Percentiles rank a stretch among this genome's conserved stretches.
Evolutionary conservation across 2,329 filamentous ascomycete genomes (phyloP).

Genomic region (Tolypocladium pustulatum): DNA sequence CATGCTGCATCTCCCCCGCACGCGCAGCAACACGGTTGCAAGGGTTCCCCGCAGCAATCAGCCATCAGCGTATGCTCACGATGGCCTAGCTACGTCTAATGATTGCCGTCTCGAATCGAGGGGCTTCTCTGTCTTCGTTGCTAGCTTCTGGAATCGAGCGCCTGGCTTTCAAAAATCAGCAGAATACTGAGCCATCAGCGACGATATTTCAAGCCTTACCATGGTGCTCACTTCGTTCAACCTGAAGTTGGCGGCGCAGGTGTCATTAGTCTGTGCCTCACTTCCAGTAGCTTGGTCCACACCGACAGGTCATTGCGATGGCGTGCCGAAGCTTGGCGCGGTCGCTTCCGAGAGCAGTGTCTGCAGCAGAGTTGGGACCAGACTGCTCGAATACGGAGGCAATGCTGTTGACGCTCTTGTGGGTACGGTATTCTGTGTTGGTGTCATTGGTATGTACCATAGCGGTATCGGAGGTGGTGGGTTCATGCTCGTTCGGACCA

Average conservation of each 20-base stretch:
- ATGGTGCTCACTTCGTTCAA: not conserved
- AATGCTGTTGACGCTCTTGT: slow-evolving; percentile 59
- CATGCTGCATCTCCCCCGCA: too few species aligned
- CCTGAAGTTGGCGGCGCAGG: not conserved
- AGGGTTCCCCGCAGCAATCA: too few species aligned
- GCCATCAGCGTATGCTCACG: too few species aligned
- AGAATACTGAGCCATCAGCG: not conserved
- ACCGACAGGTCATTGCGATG: not conserved
- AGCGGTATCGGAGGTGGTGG: slow-evolving; percentile 68
- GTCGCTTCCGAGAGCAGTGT: slow-evolving; percentile 50
- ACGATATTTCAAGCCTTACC: not conserved
- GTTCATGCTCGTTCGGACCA: slow-evolving; percentile 60
- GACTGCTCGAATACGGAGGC: slow-evolving; percentile 46
- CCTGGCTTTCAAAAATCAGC: not conserved
- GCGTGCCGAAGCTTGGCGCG: slow-evolving; percentile 33
- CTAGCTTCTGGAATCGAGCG: not conserved
- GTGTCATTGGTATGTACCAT: slow-evolving; percentile 55
- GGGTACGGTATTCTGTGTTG: slow-evolving; percentile 53
- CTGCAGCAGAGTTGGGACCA: slow-evolving; percentile 49
- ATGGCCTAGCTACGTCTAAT: too few species aligned
- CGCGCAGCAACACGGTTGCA: too few species aligned
- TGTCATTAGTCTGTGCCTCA: not conserved
- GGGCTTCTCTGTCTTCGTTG: too few species aligned
- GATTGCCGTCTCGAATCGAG: not conserved
- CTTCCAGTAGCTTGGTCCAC: not conserved